Conservation (phyloP, 257 asterid genomes). For the Misopates orontium region DNA sequence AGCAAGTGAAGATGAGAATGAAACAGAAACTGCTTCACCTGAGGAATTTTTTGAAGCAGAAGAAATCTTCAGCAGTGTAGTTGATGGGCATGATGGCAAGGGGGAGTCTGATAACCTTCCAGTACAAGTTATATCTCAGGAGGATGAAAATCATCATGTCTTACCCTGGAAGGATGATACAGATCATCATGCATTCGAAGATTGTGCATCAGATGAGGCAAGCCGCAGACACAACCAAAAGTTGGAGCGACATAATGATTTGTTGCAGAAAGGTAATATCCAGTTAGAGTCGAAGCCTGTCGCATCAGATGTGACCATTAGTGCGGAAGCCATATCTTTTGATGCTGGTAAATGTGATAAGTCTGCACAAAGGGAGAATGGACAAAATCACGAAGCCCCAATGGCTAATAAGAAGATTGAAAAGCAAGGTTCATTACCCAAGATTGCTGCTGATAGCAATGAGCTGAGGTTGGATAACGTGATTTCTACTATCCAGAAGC, state of each 20-base stretch:
- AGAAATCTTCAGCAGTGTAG: conserved; percentile 79
- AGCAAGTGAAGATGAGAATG: conserved; percentile 66
- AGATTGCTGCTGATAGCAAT: conserved; percentile 45
- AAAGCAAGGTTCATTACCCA: conserved; percentile 51
- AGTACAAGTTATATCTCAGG: conserved; percentile 41
- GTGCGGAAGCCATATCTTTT: conserved; percentile 33
- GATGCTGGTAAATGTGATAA: conserved; percentile 30
- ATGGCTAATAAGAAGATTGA: conserved; percentile 47
- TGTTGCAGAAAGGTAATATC: conserved; percentile 34
- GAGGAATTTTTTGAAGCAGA: conserved; percentile 97
- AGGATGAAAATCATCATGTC: conserved; percentile 44
- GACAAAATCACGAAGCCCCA: conserved; percentile 42
- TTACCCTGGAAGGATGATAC: conserved; percentile 54
- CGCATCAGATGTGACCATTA: conserved; percentile 37
- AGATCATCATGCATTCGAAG: conserved; percentile 80
- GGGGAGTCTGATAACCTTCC: conserved; percentile 49
- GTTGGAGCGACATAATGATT: conserved; percentile 28
- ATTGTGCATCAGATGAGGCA: conserved; percentile 76
- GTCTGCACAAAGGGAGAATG: conserved; percentile 48
- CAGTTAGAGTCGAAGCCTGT: conserved; percentile 29
- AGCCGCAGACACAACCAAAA: conserved; percentile 40
- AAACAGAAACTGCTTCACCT: conserved; percentile 64
- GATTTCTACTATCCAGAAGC: conserved; percentile 44
- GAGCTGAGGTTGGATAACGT: conserved; percentile 63
- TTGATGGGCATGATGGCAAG: conserved; percentile 70